Conservation (phyloP, 129 eudicot species). For the Dittrichia graveolens region DNA sequence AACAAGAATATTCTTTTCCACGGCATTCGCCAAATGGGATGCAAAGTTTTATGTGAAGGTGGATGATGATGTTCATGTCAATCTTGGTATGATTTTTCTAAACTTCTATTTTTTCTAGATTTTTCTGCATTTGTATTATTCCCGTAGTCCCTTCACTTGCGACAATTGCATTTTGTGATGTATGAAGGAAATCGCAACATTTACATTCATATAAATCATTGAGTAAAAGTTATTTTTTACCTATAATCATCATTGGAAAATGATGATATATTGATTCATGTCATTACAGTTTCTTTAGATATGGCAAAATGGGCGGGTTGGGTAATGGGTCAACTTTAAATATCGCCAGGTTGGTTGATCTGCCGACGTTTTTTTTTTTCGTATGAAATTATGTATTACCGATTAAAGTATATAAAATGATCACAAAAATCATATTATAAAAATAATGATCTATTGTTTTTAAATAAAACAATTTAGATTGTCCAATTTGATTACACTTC, state of each 20-base stretch:
- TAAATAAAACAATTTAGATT: neutral
- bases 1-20: constrained; percentile 70
- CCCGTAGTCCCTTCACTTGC: constrained; percentile 5
- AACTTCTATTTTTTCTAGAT: neutral
- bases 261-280: neutral
- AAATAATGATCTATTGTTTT: neutral
- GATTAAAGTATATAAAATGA: no score
- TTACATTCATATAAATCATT: neutral
- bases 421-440: no score
- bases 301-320: neutral
- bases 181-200: neutral
- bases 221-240: neutral
- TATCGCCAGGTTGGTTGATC: neutral
- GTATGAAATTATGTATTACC: no score
- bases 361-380: neutral
- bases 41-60: constrained; percentile 83
- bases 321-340: neutral
- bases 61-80: constrained; percentile 89
- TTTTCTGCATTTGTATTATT: constrained; percentile 9
- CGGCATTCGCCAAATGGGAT: constrained; percentile 87
- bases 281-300: neutral
- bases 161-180: constrained; percentile 5
- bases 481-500: no score
- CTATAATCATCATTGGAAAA: neutral
- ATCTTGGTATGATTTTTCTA: constrained; percentile 52